Evolutionary conservation across 176 grass and related monocot genomes (phyloP), one percentile per base, ranked within the genome.

Genomic region (Canna indica): DNA sequence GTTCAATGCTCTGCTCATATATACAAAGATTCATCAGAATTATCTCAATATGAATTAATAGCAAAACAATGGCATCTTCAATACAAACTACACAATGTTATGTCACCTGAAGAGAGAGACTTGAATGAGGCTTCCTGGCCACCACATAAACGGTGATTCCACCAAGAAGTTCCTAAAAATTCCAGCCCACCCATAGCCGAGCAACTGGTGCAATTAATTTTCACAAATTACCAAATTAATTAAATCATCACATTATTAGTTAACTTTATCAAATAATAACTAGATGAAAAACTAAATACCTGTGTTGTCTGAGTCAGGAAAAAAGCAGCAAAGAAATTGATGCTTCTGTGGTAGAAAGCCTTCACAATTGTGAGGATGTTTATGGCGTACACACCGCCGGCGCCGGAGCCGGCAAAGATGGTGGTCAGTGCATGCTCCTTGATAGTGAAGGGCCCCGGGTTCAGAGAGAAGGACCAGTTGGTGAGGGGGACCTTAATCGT

Each of bases 91-190:
- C n/a, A n/a, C n/a, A n/a, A n/a, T n/a, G n/a, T n/a, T 14, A 47
- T 16, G 25, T 27, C 25, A 88, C 91, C 88, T 85, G 72, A 86
- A 96, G 48, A 91, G 83, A 17, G 91, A 96, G 59, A 96, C 88
- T 17, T 86, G 80, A 1, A 96, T 87, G 17, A 96, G 47, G 69
- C 83, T 96, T 29, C 67, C 32, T 22, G 91, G 91, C 88, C 91
- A 96, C 91, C 91, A 91, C 91, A 96, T 96, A 64, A 86, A 96
- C 13, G 91, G 91, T 11, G 88, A 91, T 53, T 96, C 88, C 61
- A 96, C 91, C 26, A 96, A 77, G 36, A 81, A 85, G 30, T 72
- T 86, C 33, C 87, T 77, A 82, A 90, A 95, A 38, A 95, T 54
- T 17, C 91, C 91, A 44, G 91, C 91, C 87, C 87, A 95, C 7